Conservation (phyloP, 2,329 filamentous ascomycete species). For the Calycina herbarum region DNA sequence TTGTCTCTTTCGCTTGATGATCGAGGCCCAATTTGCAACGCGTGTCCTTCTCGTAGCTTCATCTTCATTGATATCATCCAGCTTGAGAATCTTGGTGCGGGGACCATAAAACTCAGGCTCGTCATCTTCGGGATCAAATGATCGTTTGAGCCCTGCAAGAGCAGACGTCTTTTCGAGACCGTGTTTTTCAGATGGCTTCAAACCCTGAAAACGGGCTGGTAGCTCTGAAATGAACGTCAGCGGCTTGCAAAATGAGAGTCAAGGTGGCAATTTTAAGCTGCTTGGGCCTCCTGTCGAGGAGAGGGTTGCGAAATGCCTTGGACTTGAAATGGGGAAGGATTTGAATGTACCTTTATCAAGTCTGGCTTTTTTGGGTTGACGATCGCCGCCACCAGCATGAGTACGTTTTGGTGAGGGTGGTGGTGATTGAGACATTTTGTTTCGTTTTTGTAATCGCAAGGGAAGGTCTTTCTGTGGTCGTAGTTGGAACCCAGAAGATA, state of each 20-base stretch:
- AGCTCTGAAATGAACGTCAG: conserved; percentile 4
- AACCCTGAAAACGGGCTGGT: conserved; percentile 10
- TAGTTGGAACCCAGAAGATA: neutral
- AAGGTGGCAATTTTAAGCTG: neutral
- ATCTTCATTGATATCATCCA: conserved; percentile 15
- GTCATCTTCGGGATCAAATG: neutral
- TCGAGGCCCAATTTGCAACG: conserved; percentile 10
- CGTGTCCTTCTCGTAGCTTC: conserved; percentile 4
- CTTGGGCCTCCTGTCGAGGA: no score
- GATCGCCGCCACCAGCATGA: neutral
- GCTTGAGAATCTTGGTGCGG: conserved; percentile 15
- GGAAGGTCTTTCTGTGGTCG: conserved; percentile 13
- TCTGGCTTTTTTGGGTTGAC: conserved; percentile 15
- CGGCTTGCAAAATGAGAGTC: neutral
- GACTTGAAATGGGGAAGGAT: neutral
- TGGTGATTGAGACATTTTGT: conserved; percentile 12
- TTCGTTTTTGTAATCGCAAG: conserved; percentile 8
- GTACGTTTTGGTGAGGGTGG: conserved; percentile 12
- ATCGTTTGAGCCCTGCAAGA: conserved; percentile 1
- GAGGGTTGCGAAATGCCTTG: no score
- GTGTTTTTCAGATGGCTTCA: neutral
- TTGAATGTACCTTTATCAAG: conserved; percentile 8
- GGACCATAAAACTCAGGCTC: conserved; percentile 11
- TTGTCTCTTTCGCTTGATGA: conserved; percentile 6
- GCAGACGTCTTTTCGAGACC: conserved; percentile 2